phyloP scores from a whole-genome alignment of 495 filamentous ascomycete species.

The Aspergillus hancockii region DNA sequence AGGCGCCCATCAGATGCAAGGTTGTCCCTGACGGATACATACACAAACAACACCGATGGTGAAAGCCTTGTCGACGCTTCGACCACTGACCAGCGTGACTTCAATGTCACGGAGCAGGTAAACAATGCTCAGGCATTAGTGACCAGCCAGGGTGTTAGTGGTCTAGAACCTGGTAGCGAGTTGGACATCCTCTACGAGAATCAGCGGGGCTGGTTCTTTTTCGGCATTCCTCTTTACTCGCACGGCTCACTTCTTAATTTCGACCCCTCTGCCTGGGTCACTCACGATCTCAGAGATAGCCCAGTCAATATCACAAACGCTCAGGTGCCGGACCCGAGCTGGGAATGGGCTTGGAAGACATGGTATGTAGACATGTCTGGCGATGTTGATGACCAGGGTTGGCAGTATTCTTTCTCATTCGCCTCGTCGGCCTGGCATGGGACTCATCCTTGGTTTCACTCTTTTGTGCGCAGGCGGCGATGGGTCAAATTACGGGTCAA shows the following conservation, averaged over 20 bases:
- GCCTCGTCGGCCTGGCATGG: constrained; percentile 85
- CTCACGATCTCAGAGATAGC: constrained; percentile 66
- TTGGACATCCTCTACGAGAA: constrained; percentile 97
- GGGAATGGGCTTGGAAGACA: constrained; percentile 92
- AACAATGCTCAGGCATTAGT: constrained; percentile 8
- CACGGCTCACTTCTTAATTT: constrained; percentile 80
- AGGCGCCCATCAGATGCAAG: constrained; percentile 13
- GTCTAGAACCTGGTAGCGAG: constrained; percentile 38
- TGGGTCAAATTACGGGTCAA: constrained; percentile 88
- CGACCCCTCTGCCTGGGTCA: constrained; percentile 87
- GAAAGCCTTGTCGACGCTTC: constrained; percentile 4
- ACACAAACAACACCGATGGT: constrained; percentile 18
- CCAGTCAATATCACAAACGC: constrained; percentile 87
- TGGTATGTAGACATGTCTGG: constrained; percentile 93
- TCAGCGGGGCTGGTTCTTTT: constrained; percentile 80
- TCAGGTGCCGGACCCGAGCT: constrained; percentile 91
- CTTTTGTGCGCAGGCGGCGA: constrained; percentile 82
- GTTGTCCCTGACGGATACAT: constrained; percentile 19
- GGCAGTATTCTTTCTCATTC: constrained; percentile 93
- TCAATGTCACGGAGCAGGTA: constrained; percentile 4
- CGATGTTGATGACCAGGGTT: constrained; percentile 90
- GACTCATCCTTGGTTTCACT: constrained; percentile 86
- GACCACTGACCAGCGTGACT: neutral
- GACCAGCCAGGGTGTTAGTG: constrained; percentile 7
- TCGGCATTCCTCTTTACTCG: constrained; percentile 87